phyloP scores from a whole-genome alignment of 1,284 basidiomycete species.

The Jaminaea rosea region DNA sequence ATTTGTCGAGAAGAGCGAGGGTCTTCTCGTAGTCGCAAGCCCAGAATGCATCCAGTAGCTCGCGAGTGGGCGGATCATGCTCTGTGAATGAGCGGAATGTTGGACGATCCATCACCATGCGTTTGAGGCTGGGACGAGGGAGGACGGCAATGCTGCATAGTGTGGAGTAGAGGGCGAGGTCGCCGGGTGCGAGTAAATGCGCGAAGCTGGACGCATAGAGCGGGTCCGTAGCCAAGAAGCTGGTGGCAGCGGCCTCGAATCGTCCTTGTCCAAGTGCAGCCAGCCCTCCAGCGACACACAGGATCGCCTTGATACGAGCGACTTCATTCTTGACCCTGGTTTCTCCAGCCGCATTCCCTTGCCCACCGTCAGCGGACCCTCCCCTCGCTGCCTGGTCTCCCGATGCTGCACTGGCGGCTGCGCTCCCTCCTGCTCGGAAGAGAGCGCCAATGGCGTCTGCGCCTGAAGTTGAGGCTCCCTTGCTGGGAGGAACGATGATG shows the following conservation, averaged over 20 bases:
- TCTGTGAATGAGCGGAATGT: constrained; percentile 69
- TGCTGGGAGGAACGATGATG: constrained; percentile 29
- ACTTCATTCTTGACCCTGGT: constrained; percentile 16
- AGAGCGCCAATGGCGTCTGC: constrained; percentile 42
- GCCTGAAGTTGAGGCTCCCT: constrained; percentile 24
- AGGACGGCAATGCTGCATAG: constrained; percentile 70
- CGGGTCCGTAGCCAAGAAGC: constrained; percentile 64
- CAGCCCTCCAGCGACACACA: constrained; percentile 67
- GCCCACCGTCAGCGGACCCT: not conserved
- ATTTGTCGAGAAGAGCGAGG: constrained; percentile 61
- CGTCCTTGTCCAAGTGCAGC: constrained; percentile 61
- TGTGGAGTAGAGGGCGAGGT: constrained; percentile 72
- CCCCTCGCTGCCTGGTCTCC: no score
- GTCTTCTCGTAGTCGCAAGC: constrained; percentile 69
- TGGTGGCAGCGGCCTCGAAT: constrained; percentile 66
- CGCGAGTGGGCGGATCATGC: constrained; percentile 71
- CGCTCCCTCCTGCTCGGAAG: constrained; percentile 36
- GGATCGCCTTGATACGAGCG: constrained; percentile 57
- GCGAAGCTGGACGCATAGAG: not conserved
- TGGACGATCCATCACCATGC: constrained; percentile 60
- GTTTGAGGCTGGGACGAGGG: constrained; percentile 60
- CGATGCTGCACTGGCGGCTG: constrained; percentile 5
- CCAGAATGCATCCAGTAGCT: constrained; percentile 72
- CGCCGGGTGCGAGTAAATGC: constrained; percentile 64
- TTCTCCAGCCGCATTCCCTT: constrained; percentile 3